These are phyloP conservation scores for Corinectria fuckeliana DNA, from an alignment of 2,329 filamentous ascomycete genomes.

Conservation along the genomic window DNA sequence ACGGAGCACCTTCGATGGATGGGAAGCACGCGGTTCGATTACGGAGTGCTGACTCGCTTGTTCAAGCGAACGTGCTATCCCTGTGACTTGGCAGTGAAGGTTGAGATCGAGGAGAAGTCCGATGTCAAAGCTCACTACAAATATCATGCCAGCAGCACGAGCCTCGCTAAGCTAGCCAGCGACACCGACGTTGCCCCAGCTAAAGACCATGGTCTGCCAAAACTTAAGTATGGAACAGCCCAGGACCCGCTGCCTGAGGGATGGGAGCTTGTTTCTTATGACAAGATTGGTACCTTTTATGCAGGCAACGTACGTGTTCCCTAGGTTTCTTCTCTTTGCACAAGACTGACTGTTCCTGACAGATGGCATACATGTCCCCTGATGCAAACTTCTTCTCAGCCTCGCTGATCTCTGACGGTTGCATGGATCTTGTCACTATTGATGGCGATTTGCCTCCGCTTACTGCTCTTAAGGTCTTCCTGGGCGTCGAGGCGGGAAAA, in stretches of 20 bases:
- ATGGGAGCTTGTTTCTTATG: constrained; percentile 76
- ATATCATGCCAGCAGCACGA: constrained; percentile 48
- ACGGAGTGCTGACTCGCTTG: constrained; percentile 80
- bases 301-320: constrained; percentile 75
- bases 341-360: constrained; percentile 23
- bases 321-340: neutral
- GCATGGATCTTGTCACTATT: constrained; percentile 83
- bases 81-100: constrained; percentile 85
- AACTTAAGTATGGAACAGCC: constrained; percentile 79
- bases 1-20: constrained; percentile 95
- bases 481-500: constrained; percentile 72
- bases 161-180: constrained; percentile 29
- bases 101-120: constrained; percentile 78
- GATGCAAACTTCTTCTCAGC: constrained; percentile 88
- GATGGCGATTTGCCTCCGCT: constrained; percentile 74
- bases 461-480: constrained; percentile 72
- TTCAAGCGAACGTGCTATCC: constrained; percentile 82
- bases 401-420: constrained; percentile 81
- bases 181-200: constrained; percentile 36
- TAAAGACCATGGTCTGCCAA: constrained; percentile 66
- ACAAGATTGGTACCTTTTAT: constrained; percentile 91
- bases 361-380: constrained; percentile 91
- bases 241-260: constrained; percentile 76
- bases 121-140: constrained; percentile 77
- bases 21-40: constrained; percentile 83